Conservation (phyloP, 805 yeast species). For the Citeromyces matritensis region DNA sequence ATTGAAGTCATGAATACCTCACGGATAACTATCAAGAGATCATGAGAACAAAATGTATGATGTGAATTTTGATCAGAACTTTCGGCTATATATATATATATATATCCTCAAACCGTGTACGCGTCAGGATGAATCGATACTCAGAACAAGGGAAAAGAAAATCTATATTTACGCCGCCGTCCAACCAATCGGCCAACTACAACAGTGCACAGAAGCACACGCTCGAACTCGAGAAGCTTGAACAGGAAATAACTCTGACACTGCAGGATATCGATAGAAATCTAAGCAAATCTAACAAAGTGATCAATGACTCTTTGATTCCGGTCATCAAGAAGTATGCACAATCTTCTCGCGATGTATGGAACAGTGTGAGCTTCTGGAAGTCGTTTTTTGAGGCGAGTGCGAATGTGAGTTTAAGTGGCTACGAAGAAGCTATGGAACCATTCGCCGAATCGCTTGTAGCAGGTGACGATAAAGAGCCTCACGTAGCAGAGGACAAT, state of each 20-base stretch:
- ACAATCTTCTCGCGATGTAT: constrained; percentile 37
- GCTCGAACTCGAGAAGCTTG: constrained; percentile 44
- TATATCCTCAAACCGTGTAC: no score
- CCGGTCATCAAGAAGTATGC: constrained; percentile 56
- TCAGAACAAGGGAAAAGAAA: background rate
- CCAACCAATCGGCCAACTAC: background rate
- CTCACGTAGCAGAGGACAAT: constrained; percentile 4
- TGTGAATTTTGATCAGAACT: no score
- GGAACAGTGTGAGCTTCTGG: constrained; percentile 62
- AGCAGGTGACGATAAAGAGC: background rate
- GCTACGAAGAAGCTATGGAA: constrained; percentile 3
- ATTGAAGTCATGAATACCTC: no score
- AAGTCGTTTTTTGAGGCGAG: constrained; percentile 65
- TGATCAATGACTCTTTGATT: constrained; percentile 50
- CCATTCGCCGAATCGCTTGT: background rate
- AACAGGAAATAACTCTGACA: constrained; percentile 64
- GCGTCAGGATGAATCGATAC: no score
- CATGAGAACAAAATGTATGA: no score
- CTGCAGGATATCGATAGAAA: constrained; percentile 72
- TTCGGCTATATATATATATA: no score
- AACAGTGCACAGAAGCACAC: constrained; percentile 3
- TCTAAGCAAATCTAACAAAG: constrained; percentile 49
- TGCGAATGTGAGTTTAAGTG: constrained; percentile 26
- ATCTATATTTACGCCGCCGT: constrained; percentile 1
- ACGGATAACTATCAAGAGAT: no score